A percentile compares a stretch with the other conserved stretches of the same genome.
Conservation (phyloP, 1,139 yeast species). For the Yamadazyma triangularis region DNA sequence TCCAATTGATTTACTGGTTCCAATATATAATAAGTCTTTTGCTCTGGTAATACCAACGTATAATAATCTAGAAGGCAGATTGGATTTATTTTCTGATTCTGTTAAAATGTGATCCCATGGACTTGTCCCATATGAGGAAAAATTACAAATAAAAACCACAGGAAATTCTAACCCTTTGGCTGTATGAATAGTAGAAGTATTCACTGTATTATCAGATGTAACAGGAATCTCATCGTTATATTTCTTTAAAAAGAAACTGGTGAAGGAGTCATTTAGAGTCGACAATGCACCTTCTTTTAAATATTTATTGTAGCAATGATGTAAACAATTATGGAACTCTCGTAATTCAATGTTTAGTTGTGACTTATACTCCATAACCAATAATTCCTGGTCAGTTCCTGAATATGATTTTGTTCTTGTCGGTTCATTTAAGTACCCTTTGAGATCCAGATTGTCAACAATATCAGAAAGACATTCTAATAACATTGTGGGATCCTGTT, state of each 20-base stretch:
- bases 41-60: constrained; percentile 72
- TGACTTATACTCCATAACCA: constrained; percentile 8
- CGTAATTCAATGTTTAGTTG: constrained; percentile 15
- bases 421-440: constrained; percentile 18
- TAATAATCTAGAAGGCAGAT: constrained; percentile 31
- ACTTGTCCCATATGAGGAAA: constrained; percentile 12
- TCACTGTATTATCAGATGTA: constrained; percentile 28
- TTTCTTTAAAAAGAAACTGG: constrained; percentile 38
- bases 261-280: constrained; percentile 18
- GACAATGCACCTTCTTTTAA: constrained; percentile 4
- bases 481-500: constrained; percentile 15
- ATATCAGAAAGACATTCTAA: constrained; percentile 18
- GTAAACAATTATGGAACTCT: constrained; percentile 25
- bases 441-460: constrained; percentile 16
- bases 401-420: constrained; percentile 1
- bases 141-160: constrained; percentile 52
- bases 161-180: constrained; percentile 74
- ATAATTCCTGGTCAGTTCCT: constrained; percentile 3
- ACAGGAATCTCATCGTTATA: constrained; percentile 41
- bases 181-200: constrained; percentile 62
- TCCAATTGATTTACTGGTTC: constrained; percentile 9
- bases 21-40: constrained; percentile 42
- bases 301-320: constrained; percentile 16
- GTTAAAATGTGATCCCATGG: constrained; percentile 15
- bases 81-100: constrained; percentile 4